Evolutionary conservation across 1,139 yeast species (phyloP).

Genomic region (Yarrowia galli): DNA sequence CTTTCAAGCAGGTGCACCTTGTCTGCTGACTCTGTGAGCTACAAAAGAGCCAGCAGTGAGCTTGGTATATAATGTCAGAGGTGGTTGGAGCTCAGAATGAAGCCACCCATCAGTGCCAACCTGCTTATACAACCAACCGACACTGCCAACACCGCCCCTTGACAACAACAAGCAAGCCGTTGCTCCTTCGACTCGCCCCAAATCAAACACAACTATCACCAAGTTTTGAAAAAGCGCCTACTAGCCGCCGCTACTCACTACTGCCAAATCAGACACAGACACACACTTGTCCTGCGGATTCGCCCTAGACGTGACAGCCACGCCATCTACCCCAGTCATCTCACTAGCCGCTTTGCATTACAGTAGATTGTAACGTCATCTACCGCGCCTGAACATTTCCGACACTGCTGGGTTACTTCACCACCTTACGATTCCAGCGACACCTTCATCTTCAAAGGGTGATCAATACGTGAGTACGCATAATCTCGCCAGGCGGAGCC

Average conservation of each 20-base stretch:
- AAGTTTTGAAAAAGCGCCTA: not conserved
- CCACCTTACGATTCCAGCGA: too few relatives aligned
- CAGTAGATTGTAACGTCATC: constrained; percentile 11
- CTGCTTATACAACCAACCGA: not conserved
- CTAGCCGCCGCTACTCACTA: constrained; percentile 1
- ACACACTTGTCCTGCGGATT: not conserved
- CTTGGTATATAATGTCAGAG: constrained; percentile 32
- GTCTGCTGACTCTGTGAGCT: constrained; percentile 34
- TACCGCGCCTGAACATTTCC: not conserved
- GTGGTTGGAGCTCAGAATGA: constrained; percentile 18
- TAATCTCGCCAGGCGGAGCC: too few relatives aligned
- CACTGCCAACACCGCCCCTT: not conserved
- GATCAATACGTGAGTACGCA: constrained; percentile 8
- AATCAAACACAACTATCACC: too few relatives aligned
- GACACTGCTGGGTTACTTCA: too few relatives aligned
- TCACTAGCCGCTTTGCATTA: constrained; percentile 16
- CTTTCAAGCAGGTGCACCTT: constrained; percentile 36
- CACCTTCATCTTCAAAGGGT: too few relatives aligned
- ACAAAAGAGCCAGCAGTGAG: constrained; percentile 21
- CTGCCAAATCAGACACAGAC: not conserved
- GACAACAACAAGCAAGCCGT: too few relatives aligned
- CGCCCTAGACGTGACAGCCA: constrained; percentile 28
- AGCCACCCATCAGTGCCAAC: not conserved
- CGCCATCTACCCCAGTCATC: constrained; percentile 36
- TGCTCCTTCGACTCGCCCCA: too few relatives aligned